A percentile compares a stretch with the other conserved stretches of the same genome.
phyloP scores from a whole-genome alignment of 164 flowering plant genomes.

The Annona cherimola region DNA sequence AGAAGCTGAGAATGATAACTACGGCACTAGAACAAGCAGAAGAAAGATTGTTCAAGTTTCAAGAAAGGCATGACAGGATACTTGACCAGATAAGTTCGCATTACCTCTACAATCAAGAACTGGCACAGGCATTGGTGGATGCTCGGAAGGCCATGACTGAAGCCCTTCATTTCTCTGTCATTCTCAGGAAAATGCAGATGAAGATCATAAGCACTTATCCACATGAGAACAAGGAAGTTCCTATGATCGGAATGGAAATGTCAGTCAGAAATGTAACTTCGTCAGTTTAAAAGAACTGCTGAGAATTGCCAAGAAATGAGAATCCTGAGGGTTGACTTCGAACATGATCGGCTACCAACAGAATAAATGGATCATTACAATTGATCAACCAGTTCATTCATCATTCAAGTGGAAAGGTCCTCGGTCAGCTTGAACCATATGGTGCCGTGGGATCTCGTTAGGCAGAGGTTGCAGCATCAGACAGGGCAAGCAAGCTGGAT shows the following conservation, averaged over 20 bases:
- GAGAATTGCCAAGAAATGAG: too few relatives aligned
- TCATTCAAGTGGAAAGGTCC: too few relatives aligned
- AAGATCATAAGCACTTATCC: conserved; percentile 29
- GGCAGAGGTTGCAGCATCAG: too few relatives aligned
- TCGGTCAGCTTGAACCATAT: too few relatives aligned
- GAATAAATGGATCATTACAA: too few relatives aligned
- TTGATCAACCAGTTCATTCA: too few relatives aligned
- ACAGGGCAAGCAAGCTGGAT: too few relatives aligned
- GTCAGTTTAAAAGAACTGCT: too few relatives aligned
- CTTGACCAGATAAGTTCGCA: conserved; percentile 33
- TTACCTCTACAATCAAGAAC: conserved; percentile 32
- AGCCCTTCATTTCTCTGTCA: conserved; percentile 32
- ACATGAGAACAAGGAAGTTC: conserved; percentile 13
- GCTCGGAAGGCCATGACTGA: conserved; percentile 47
- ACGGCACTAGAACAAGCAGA: conserved; percentile 43
- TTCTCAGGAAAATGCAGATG: conserved; percentile 40
- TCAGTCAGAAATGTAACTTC: too few relatives aligned
- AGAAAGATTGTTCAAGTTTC: conserved; percentile 20
- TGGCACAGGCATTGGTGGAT: conserved; percentile 34
- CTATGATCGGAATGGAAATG: background rate
- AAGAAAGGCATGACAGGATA: conserved; percentile 53
- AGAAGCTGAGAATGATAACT: conserved; percentile 31
- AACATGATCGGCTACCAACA: too few relatives aligned
- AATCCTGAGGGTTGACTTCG: too few relatives aligned
- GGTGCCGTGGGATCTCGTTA: too few relatives aligned